These are phyloP conservation scores for Purpureocillium lavendulum DNA, from an alignment of 2,329 filamentous ascomycete genomes.

Conservation along the genomic window DNA sequence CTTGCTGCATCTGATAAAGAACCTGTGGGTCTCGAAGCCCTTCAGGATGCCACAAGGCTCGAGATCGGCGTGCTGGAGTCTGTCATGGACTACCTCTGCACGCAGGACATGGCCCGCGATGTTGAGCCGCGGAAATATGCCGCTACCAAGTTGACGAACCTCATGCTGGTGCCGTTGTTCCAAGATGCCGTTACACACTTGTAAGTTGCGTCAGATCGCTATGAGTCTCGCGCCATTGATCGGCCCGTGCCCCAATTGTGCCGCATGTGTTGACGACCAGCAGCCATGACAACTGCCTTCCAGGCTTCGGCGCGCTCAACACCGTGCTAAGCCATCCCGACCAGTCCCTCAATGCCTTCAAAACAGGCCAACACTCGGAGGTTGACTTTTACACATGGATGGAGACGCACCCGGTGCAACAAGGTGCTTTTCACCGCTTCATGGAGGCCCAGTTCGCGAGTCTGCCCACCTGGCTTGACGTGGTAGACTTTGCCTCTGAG, in stretches of 20 bases:
- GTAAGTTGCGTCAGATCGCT: slow-evolving; percentile 1
- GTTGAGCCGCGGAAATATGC: slow-evolving; percentile 3
- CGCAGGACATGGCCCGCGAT: slow-evolving; percentile 8
- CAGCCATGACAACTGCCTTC: slow-evolving; percentile 10
- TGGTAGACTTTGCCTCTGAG: slow-evolving; percentile 12
- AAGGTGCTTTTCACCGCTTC: slow-evolving; percentile 15
- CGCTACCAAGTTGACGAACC: slow-evolving; percentile 6
- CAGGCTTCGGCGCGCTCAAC: slow-evolving; percentile 9
- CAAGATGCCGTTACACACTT: slow-evolving; percentile 9
- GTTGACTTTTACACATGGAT: slow-evolving; percentile 12
- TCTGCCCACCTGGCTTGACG: slow-evolving; percentile 14
- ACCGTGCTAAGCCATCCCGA: slow-evolving; percentile 4
- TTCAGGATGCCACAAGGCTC: slow-evolving; percentile 5
- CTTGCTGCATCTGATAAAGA: slow-evolving; percentile 2
- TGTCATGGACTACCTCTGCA: slow-evolving; percentile 8
- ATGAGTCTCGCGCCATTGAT: background rate
- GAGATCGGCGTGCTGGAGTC: slow-evolving; percentile 6
- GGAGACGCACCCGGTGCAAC: slow-evolving; percentile 9
- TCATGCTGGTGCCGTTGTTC: slow-evolving; percentile 7
- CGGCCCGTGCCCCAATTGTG: background rate
- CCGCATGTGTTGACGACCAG: no score
- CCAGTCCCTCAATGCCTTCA: slow-evolving; percentile 9
- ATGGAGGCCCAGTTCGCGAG: slow-evolving; percentile 15
- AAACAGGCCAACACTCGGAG: slow-evolving; percentile 7
- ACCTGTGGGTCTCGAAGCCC: slow-evolving; percentile 5